Percentiles rank a stretch among this genome's conserved stretches.
Evolutionary conservation across 495 filamentous ascomycete species (phyloP).

Genomic region (Aspergillus affinis): DNA sequence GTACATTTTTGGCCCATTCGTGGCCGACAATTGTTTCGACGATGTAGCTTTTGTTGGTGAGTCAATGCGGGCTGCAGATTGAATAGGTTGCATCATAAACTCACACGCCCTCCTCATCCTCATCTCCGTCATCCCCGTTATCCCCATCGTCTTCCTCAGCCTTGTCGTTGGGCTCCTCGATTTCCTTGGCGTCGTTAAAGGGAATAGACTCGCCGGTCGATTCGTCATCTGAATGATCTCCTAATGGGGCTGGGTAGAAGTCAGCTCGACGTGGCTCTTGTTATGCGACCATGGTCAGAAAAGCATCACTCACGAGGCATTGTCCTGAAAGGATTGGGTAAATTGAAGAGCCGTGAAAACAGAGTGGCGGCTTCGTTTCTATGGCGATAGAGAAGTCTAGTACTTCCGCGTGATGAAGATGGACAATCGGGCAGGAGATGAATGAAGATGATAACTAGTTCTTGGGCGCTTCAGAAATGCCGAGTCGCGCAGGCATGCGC

Average conservation of each 20-base stretch:
- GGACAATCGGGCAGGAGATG: background rate
- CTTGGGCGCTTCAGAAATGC: slow-evolving; percentile 7
- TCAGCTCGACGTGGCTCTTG: slow-evolving; percentile 14
- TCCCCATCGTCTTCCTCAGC: slow-evolving; percentile 31
- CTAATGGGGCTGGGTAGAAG: slow-evolving; percentile 34
- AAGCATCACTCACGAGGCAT: slow-evolving; percentile 41
- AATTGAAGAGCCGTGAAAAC: slow-evolving; percentile 31
- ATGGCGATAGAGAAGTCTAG: background rate
- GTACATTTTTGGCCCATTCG: slow-evolving; percentile 38
- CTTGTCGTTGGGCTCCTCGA: slow-evolving; percentile 29
- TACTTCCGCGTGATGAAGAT: background rate
- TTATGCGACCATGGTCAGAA: slow-evolving; percentile 17
- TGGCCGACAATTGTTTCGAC: slow-evolving; percentile 61
- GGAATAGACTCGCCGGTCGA: slow-evolving; percentile 43
- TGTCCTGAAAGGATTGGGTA: slow-evolving; percentile 25
- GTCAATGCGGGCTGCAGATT: slow-evolving; percentile 28
- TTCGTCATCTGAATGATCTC: slow-evolving; percentile 48
- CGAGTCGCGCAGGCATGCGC: slow-evolving; percentile 23
- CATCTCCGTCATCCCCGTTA: slow-evolving; percentile 41
- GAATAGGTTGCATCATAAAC: slow-evolving; percentile 14
- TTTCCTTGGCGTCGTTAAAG: slow-evolving; percentile 33
- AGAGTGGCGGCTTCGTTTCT: slow-evolving; percentile 29
- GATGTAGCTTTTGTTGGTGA: slow-evolving; percentile 45
- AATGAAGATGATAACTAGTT: slow-evolving; percentile 5
- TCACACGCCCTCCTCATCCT: slow-evolving; percentile 45